Evolutionary conservation across 1,139 yeast species (phyloP), one percentile per base, ranked within the genome.

Genomic region (Candida labiduridarum): DNA sequence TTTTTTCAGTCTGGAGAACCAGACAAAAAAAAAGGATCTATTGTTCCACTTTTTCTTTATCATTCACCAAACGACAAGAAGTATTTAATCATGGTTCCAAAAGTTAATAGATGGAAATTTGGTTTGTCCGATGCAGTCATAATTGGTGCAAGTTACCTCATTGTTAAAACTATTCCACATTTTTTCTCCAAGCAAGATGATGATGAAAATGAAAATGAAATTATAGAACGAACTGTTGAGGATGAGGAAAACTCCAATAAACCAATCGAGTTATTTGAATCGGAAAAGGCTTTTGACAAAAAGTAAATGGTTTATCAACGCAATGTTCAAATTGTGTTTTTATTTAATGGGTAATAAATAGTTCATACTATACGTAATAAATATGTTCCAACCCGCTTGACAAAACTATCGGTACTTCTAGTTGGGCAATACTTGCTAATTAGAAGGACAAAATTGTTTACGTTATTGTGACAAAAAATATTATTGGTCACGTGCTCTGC

Each of bases 111-210:
- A 38, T 39, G 43, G 47, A 63, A 56, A 41, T 7, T 53, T 2
- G 59, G 67, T 2, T 68, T 71, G 1, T 66, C 81, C 0, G 72
- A 79, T 7, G 74, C 75, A 1, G 70, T 73, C 6, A 63, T 77
- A 2, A 54, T 79, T 4, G 82, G 82, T 31, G 78, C 79, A 4
- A 67, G 79, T 0, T 69, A 71, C 41, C 53, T 83, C 16, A 55
- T 80, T 8, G 67, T 80, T 54, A 74, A 72, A 54, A 81, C 85
- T 1, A 82, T 71, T 56, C 85, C 85, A 16, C 86, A 81, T 56
- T 52, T 56, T 18, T 42, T 42, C 25, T 19, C 45, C 15, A 29
- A 41, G 14, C 34, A 41, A 30, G 19, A 42, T 5, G 51, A 52
- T n/a, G 58, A 54, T 14, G 57, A 45, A 19, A 19, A 25, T 1